Evolutionary conservation across 2,329 filamentous ascomycete species (phyloP).

Genomic region (Plectosphaerella sp.): DNA sequence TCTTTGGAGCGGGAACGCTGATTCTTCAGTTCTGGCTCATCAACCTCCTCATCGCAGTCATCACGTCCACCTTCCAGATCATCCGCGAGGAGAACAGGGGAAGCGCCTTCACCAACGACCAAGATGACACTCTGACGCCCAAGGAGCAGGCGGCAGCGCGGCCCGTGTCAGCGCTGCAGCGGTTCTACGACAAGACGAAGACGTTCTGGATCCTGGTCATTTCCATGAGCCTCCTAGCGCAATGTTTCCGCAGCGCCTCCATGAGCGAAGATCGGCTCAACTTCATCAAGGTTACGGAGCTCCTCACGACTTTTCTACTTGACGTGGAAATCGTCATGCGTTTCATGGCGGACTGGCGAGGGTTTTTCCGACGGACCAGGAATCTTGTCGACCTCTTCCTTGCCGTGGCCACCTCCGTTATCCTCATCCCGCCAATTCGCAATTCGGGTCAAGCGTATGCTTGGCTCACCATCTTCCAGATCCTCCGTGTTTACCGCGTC

Average conservation of each 20-base stretch:
- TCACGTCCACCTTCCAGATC: slow-evolving; percentile 96
- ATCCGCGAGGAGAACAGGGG: slow-evolving; percentile 94
- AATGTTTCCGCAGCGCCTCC: slow-evolving; percentile 69
- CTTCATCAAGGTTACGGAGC: slow-evolving; percentile 71
- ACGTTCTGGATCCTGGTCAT: slow-evolving; percentile 81
- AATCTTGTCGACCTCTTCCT: slow-evolving; percentile 80
- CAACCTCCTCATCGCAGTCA: slow-evolving; percentile 91
- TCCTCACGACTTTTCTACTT: slow-evolving; percentile 71
- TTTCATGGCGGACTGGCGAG: slow-evolving; percentile 72
- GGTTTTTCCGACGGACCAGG: slow-evolving; percentile 67
- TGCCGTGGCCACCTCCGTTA: slow-evolving; percentile 76
- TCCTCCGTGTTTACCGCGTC: slow-evolving; percentile 85
- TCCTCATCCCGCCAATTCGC: slow-evolving; percentile 78
- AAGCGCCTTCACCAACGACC: slow-evolving; percentile 83
- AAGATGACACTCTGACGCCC: slow-evolving; percentile 38
- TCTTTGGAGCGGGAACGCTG: slow-evolving; percentile 69
- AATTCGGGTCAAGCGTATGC: slow-evolving; percentile 68
- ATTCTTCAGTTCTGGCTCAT: slow-evolving; percentile 96
- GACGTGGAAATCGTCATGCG: slow-evolving; percentile 79
- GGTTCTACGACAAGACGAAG: slow-evolving; percentile 67
- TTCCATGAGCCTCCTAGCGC: slow-evolving; percentile 71
- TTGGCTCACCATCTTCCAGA: slow-evolving; percentile 91
- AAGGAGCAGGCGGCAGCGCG: slow-evolving; percentile 20
- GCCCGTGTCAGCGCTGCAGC: slow-evolving; percentile 53
- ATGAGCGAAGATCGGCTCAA: slow-evolving; percentile 60